A percentile compares a stretch with the other conserved stretches of the same genome.
Evolutionary conservation across 2,329 filamentous ascomycete genomes (phyloP).

Genomic region (Neofusicoccum ribis): DNA sequence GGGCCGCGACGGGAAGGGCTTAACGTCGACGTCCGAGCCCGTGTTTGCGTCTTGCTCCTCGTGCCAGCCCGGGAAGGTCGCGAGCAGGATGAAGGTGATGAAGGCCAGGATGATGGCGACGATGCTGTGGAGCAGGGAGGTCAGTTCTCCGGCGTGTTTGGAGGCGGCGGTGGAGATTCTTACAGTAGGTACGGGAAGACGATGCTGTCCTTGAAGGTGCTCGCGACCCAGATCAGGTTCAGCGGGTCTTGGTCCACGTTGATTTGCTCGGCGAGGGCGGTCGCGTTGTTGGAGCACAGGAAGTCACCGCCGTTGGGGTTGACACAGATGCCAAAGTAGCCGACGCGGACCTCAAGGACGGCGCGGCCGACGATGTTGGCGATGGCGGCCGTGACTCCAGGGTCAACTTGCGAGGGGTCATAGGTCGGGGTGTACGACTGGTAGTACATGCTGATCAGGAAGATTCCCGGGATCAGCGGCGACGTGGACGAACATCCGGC

Average conservation of each 20-base stretch:
- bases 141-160: slow-evolving; percentile 3
- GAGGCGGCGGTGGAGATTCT: slow-evolving; percentile 36
- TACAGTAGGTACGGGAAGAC: slow-evolving; percentile 96
- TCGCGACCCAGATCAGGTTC: slow-evolving; percentile 95
- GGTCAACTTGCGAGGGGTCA: slow-evolving; percentile 85
- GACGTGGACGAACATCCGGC: slow-evolving; percentile 97
- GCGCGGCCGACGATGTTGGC: slow-evolving; percentile 86
- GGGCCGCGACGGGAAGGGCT: slow-evolving; percentile 87
- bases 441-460: slow-evolving; percentile 98
- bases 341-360: slow-evolving; percentile 83
- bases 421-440: slow-evolving; percentile 79
- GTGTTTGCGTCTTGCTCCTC: slow-evolving; percentile 75
- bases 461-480: slow-evolving; percentile 91
- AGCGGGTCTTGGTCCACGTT: slow-evolving; percentile 90
- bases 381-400: slow-evolving; percentile 81
- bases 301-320: slow-evolving; percentile 87
- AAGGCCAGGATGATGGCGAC: slow-evolving; percentile 98
- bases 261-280: slow-evolving; percentile 84
- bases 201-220: slow-evolving; percentile 97
- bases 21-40: slow-evolving; percentile 85
- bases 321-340: slow-evolving; percentile 97
- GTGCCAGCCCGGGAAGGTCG: slow-evolving; percentile 97
- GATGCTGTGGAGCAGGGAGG: slow-evolving; percentile 60
- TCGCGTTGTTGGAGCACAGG: slow-evolving; percentile 97
- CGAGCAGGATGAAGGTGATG: slow-evolving; percentile 89